Evolutionary conservation across 2,329 filamentous ascomycete species (phyloP), one percentile per base, ranked within the genome.

Genomic region (Talaromyces rugulosus): DNA sequence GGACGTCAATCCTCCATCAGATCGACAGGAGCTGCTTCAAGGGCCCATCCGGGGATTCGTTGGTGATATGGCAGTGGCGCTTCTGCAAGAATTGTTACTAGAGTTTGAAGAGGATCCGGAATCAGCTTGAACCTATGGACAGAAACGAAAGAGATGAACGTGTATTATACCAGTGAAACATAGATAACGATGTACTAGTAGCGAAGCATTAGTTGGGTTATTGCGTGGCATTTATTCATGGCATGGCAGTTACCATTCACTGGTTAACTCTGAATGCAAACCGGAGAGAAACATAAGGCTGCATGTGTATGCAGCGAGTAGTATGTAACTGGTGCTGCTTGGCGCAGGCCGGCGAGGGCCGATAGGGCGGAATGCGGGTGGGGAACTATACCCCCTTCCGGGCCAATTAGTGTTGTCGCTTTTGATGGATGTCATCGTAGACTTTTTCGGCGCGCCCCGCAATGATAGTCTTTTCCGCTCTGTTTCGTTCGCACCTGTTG

Each of bases 11-110:
- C 66, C 72, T 5, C 66, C 69, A 23, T 57, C 65, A n/a, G 62
- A 66, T 36, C 69, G 70, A 14, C 63, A 74, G 30, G 51, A 63
- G 5, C 53, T 77, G 40, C 63, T 76, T 14, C 67, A 72, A 34
- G 73, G 73, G 2, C 63, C 69, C 1, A 70, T 76, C 47, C 68
- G 69, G 56, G 69, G 72, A 36, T 63, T 67, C 8, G 62, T 76
- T 59, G 75, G 76, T 14, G 70, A 74, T 7, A 69, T 78, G 64
- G 70, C 72, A 42, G 67, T 74, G 18, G 70, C 68, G 56, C 67
- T 78, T 66, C 67, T 78, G 23, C 69, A 72, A 12, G 50, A 70
- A 51, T 68, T 74, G 63, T 68, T 75, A 61, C 62, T 70, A 23
- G 61, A 62, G 11, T 59, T 60, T 11, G 58, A 55, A 40, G 59